Evolutionary conservation across 2,329 filamentous ascomycete species (phyloP), one percentile per base, ranked within the genome.

Genomic region (Ceratocystis huliohia): DNA sequence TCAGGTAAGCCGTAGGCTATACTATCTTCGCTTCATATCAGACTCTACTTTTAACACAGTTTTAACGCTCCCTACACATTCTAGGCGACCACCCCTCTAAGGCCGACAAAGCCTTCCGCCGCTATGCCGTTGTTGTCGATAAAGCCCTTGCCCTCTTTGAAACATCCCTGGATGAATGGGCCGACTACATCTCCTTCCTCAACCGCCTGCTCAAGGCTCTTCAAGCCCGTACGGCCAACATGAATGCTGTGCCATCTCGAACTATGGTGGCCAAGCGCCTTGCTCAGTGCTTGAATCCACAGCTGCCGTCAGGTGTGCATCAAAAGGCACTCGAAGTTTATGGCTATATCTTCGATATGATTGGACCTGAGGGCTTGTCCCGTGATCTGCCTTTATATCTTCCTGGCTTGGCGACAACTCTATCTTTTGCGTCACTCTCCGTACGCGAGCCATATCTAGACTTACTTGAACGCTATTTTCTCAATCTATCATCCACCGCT

Each of bases 311-410:
- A 0, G 94, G 94, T 33, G 95, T 99, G 20, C 94, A 99, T 76
- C 95, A 99, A 76, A 99, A 97, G 75, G 86, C 94, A 1, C 82
- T 99, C 66, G 94, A 99, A 75, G 89, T 97, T 53, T 99, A 99
- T 75, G 85, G 81, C 61, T 91, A 91, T 73, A 86, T 97, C 70
- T 99, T 99, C 73, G 84, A 86, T 22, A 82, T 91, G 70, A 91
- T 99, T 72, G 89, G 91, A 66, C 86, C 82, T 72, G 88, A 94
- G 73, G 87, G 86, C 1, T 78, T 99, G 45, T 88, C 91, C 20
- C 83, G 82, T 71, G 92, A 97, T 73, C 82, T 99, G 57, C 84
- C 88, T 17, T 79, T 97, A 46, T 97, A 96, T 75, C 83, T 97
- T 1, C 92, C 95, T 1, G 94, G 94, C 37, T 81, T 99, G 45